These are phyloP conservation scores for Penicillium sp. DNA, from an alignment of 2,329 filamentous ascomycete species.

Conservation along the genomic window DNA sequence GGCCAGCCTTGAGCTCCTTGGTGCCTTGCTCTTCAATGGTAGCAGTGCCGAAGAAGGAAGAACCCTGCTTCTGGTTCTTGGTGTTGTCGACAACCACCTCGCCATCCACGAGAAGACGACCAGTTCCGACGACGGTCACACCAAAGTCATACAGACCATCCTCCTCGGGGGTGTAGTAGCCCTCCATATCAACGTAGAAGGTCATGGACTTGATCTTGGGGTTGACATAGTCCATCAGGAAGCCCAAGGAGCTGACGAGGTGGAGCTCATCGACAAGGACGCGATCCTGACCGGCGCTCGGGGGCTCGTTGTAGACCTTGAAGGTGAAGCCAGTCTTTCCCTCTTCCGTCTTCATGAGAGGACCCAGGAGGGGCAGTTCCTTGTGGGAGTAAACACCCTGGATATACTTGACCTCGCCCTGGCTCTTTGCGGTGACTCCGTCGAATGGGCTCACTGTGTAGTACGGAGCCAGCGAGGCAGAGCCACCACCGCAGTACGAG, in stretches of 20 bases:
- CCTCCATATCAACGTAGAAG: constrained; percentile 66
- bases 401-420: constrained; percentile 52
- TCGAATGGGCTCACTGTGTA: constrained; percentile 52
- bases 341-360: constrained; percentile 54
- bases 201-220: constrained; percentile 56
- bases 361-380: constrained; percentile 63
- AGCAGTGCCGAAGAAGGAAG: constrained; percentile 67
- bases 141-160: constrained; percentile 67
- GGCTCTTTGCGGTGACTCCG: constrained; percentile 44
- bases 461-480: constrained; percentile 57
- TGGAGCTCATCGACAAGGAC: constrained; percentile 56
- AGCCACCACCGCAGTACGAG: constrained; percentile 64
- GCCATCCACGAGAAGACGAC: constrained; percentile 66
- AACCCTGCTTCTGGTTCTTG: constrained; percentile 64
- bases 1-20: constrained; percentile 61
- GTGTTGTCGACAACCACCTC: constrained; percentile 67
- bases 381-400: constrained; percentile 69
- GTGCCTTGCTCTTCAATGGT: constrained; percentile 66
- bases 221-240: constrained; percentile 60
- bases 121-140: constrained; percentile 67
- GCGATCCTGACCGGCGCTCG: constrained; percentile 50
- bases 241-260: constrained; percentile 49
- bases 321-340: constrained; percentile 64
- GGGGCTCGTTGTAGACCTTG: constrained; percentile 65
- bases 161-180: constrained; percentile 62